These are phyloP conservation scores for Plasmodium berghei DNA, from an alignment of 169 alveolate species.

Conservation along the genomic window DNA sequence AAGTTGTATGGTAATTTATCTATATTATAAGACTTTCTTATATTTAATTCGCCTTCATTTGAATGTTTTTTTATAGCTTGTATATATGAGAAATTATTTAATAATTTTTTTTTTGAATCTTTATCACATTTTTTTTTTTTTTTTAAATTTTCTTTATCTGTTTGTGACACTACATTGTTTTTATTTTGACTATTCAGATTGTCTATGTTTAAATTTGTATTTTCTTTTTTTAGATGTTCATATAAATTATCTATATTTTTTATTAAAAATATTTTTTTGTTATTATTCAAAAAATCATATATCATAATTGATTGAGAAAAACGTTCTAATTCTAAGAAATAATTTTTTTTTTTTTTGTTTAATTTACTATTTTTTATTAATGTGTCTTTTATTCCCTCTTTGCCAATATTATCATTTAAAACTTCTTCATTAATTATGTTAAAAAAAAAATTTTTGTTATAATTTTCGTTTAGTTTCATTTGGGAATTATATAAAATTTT, in stretches of 20 bases:
- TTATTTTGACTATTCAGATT: too few species aligned
- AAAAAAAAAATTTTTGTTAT: constrained; percentile 18
- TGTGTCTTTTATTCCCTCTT: neutral
- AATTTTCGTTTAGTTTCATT: neutral
- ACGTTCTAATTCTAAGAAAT: neutral
- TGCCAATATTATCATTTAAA: neutral
- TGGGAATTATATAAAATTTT: too few species aligned
- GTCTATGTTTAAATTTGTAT: neutral
- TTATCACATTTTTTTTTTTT: neutral
- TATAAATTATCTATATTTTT: constrained; percentile 11
- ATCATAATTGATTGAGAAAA: constrained; percentile 25
- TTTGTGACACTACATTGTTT: neutral
- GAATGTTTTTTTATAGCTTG: too few species aligned
- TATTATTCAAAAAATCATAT: constrained; percentile 34
- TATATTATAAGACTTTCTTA: too few species aligned
- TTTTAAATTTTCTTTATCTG: neutral
- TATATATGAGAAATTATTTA: too few species aligned
- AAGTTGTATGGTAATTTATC: too few species aligned
- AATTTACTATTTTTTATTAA: neutral
- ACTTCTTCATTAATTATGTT: constrained; percentile 17
- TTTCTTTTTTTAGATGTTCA: neutral
- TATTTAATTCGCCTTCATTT: too few species aligned
- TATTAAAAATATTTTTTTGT: constrained; percentile 34
- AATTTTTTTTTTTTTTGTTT: constrained; percentile 1
- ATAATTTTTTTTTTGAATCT: too few species aligned